phyloP scores from a whole-genome alignment of 495 filamentous ascomycete genomes.

The Penicillium argentinense region DNA sequence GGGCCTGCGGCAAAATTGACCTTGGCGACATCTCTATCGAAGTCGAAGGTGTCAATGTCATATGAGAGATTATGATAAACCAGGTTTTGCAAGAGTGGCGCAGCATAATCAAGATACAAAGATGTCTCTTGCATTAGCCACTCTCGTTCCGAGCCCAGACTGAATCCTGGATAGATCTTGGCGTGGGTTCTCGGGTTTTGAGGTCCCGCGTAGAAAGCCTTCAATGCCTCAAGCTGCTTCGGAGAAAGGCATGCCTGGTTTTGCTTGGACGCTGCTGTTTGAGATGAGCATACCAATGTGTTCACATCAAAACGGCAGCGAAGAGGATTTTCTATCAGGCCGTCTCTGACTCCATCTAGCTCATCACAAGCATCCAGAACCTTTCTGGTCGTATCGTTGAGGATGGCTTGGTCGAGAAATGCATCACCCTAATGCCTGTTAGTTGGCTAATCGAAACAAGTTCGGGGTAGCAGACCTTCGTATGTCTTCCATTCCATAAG shows the following conservation, averaged over 20 bases:
- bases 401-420: slow-evolving; percentile 26
- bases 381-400: slow-evolving; percentile 32
- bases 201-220: slow-evolving; percentile 4
- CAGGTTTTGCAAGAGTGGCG: slow-evolving; percentile 64
- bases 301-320: slow-evolving; percentile 37
- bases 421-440: background rate
- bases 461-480: slow-evolving; percentile 3
- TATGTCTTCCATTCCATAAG: slow-evolving; percentile 34
- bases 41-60: slow-evolving; percentile 49
- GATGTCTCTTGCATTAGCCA: slow-evolving; percentile 33
- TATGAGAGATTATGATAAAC: slow-evolving; percentile 63
- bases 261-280: background rate
- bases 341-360: slow-evolving; percentile 39
- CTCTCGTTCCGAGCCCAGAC: slow-evolving; percentile 29
- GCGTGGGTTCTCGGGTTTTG: slow-evolving; percentile 11
- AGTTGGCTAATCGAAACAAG: background rate
- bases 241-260: slow-evolving; percentile 7
- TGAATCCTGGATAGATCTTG: slow-evolving; percentile 40
- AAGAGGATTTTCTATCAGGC: slow-evolving; percentile 40
- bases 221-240: background rate
- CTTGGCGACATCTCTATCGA: slow-evolving; percentile 32
- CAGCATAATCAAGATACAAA: slow-evolving; percentile 30
- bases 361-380: slow-evolving; percentile 37
- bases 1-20: slow-evolving; percentile 28
- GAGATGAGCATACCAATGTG: slow-evolving; percentile 24